These are phyloP conservation scores for Paxillus ammoniavirescens DNA, from an alignment of 768 basidiomycete genomes.

Conservation along the genomic window DNA sequence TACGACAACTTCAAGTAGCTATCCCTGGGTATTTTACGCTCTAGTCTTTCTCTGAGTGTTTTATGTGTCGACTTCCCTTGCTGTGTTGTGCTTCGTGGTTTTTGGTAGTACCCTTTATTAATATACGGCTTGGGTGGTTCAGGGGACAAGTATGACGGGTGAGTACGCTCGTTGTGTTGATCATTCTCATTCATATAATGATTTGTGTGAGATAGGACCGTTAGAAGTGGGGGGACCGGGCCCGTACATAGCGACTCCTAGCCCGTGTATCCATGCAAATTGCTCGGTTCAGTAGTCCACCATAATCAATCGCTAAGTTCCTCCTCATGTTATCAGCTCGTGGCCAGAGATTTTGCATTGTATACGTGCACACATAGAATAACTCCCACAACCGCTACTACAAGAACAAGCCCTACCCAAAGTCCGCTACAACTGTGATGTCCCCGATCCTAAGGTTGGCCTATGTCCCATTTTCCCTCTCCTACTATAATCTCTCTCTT, in stretches of 20 bases:
- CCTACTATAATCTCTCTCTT: no score
- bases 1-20: constrained; percentile 3
- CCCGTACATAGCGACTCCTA: background rate
- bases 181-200: no score
- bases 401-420: constrained; percentile 99
- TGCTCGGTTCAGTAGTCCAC: background rate
- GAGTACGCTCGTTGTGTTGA: no score
- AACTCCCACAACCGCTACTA: constrained; percentile 94
- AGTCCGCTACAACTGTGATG: constrained; percentile 97
- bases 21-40: constrained; percentile 18
- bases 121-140: no score
- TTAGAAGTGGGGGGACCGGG: no score
- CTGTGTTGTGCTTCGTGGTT: no score
- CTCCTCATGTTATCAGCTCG: background rate
- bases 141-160: no score
- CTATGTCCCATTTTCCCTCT: background rate
- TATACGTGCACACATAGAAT: no score
- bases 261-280: background rate
- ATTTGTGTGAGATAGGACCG: no score
- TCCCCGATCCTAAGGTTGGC: constrained; percentile 87
- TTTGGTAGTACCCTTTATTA: no score
- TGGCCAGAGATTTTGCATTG: background rate
- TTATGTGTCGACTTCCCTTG: background rate
- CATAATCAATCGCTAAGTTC: background rate
- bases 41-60: background rate